Evolutionary conservation across 2,329 filamentous ascomycete species (phyloP), one percentile per base, ranked within the genome.

Genomic region (Sclerotinia nivalis): DNA sequence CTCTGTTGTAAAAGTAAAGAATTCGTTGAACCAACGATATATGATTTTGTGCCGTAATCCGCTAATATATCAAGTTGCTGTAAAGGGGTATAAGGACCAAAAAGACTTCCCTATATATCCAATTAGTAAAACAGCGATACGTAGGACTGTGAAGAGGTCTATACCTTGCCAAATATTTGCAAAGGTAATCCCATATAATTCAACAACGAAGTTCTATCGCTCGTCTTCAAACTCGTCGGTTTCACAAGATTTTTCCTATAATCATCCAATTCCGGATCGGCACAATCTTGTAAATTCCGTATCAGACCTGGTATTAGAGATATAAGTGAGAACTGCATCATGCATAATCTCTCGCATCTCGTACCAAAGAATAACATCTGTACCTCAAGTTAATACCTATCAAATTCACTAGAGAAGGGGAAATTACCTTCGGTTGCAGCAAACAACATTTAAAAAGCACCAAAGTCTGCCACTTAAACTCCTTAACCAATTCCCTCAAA

Each of bases 311-410:
- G 96, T 82, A 99, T 96, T 77, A 99, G 85, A 67, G 95, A 97
- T 75, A 99, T 91, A 59, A 99, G 87, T 56, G 95, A 96, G 82
- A 98, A 99, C 80, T 99, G 96, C 82, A 97, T 94, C 92, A 98
- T 97, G 86, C 96, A 99, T 75, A 99, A 83, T 73, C 92, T 88
- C 81, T 99, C 96, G 80, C 96, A 98, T 76, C 93, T 89, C n/a
- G 95, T 93, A 72, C 96, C 94, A 77, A 98, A 99, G 83, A 99
- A 98, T 68, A 99, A 89, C 91, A 98, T 98, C 94, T 97, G 75
- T 20, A n/a, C 0, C 40, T 20, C 37, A 1, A 22, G 72, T 73
- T 58, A 74, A 65, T 34, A 58, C 1, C 10, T 28, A 22, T 55
- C 43, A 58, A 20, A 13, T 4, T 55, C 22, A 28, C 9, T 20